Evolutionary conservation across 2,329 filamentous ascomycete genomes (phyloP), one percentile per base, ranked within the genome.

Genomic region (Pseudogymnoascus sp.): DNA sequence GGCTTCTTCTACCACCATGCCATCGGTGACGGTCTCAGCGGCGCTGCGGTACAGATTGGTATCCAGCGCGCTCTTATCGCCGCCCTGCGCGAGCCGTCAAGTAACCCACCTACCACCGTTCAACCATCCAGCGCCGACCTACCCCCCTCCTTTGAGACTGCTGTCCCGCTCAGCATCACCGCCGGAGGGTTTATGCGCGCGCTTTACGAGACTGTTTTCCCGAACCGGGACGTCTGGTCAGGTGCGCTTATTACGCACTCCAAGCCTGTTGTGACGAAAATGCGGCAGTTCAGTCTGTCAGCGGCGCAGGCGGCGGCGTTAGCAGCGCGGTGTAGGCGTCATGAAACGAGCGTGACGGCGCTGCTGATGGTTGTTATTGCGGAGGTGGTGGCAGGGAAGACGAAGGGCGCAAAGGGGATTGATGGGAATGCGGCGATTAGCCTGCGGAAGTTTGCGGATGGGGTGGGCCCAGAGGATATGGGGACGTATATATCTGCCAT

Each of bases 1-100:
- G 66, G 78, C 5, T 82, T 84, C 66, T 74, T 76, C 4, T 81
- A 75, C 35, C 83, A 86, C 65, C 83, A 86, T 66, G 75, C 77
- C 0, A 72, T 85, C 16, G 76, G 77, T 24, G 84, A 86, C 66
- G 84, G 84, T 1, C 73, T 77, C 11, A 78, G 79, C 66, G 79
- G 78, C 0, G 72, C 73, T 28, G 68, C 14, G 26, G 46, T 53
- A 16, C 46, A 53, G 46, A 53, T 7, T 10, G 31, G 46, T 14
- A 53, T 53, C 46, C 46, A 53, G 8, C 46, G n/a, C 4, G 26
- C 76, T 1, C 84, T 86, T 66, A 83, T 86, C 65, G 70, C 75
- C 31, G 72, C 75, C 1, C 71, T 86, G 0, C 74, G 81, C 3
- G 67, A 71, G 2, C 76, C 80, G 3, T 72, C 85, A 2, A 77